Evolutionary conservation across 2,329 filamentous ascomycete genomes (phyloP).

Genomic region (Teratosphaeria destructans): DNA sequence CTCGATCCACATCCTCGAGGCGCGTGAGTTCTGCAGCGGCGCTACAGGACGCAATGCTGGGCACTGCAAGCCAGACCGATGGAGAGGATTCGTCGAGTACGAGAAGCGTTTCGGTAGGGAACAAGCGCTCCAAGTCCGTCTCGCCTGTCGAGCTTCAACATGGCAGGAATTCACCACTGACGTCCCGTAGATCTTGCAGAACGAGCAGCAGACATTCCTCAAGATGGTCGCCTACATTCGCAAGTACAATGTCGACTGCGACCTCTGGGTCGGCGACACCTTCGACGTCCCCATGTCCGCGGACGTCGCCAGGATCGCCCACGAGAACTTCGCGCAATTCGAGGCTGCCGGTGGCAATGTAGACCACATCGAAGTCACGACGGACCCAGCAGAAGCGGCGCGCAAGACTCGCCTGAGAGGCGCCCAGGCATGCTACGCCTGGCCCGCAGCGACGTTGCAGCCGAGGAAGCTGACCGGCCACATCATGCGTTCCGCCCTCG

Average conservation of each 20-base stretch:
- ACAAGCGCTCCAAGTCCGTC: neutral
- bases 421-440: neutral
- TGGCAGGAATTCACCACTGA: neutral
- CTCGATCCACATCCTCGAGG: neutral
- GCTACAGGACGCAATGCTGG: neutral
- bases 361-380: neutral
- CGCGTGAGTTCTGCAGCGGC: neutral
- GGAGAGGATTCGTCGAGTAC: neutral
- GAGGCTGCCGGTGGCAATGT: neutral
- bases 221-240: neutral
- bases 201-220: neutral
- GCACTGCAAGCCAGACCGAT: neutral
- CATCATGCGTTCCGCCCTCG: neutral
- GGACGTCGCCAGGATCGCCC: neutral
- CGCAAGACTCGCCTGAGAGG: neutral
- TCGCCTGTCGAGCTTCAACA: neutral
- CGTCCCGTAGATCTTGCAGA: neutral
- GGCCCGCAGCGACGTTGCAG: neutral
- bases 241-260: neutral
- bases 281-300: neutral
- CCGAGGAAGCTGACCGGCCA: neutral
- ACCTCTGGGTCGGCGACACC: neutral
- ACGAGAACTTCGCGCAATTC: neutral
- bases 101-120: neutral
- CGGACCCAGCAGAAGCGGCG: neutral